Conservation (phyloP, 345 rosid genomes). For the Ricinus communis region DNA sequence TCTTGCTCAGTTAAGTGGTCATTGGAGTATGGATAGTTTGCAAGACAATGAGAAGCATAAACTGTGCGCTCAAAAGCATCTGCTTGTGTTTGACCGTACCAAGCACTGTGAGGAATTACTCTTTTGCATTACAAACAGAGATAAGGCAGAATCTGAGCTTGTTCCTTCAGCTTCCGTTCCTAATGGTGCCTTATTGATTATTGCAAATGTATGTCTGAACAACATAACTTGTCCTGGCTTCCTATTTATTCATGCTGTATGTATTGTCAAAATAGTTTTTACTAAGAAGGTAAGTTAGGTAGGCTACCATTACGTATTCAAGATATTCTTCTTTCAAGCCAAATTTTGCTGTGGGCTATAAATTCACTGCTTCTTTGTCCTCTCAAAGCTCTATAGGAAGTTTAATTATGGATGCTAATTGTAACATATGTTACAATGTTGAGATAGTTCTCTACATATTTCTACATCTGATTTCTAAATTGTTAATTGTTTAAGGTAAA, state of each 20-base stretch:
- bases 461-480: slow-evolving; percentile 12
- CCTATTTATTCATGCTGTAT: not conserved
- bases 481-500: slow-evolving; percentile 29
- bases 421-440: not conserved
- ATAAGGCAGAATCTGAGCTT: slow-evolving; percentile 33
- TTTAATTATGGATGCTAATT: not conserved
- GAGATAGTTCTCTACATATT: not conserved
- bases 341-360: not conserved
- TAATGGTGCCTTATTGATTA: slow-evolving; percentile 22
- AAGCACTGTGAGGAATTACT: slow-evolving; percentile 32
- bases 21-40: slow-evolving; percentile 14
- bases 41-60: slow-evolving; percentile 18
- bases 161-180: slow-evolving; percentile 32
- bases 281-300: not conserved
- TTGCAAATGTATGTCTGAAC: slow-evolving; percentile 31
- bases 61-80: slow-evolving; percentile 12
- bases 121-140: slow-evolving; percentile 29
- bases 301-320: not conserved
- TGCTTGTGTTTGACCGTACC: slow-evolving; percentile 16
- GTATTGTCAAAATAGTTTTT: not conserved
- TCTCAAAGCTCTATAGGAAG: slow-evolving; percentile 1
- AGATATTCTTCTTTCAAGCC: not conserved
- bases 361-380: not conserved
- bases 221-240: not conserved
- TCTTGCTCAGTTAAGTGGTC: slow-evolving; percentile 37